Percentiles rank a stretch among this genome's conserved stretches.
phyloP scores from a whole-genome alignment of 805 yeast genomes.

The Saturnispora saitoi region DNA sequence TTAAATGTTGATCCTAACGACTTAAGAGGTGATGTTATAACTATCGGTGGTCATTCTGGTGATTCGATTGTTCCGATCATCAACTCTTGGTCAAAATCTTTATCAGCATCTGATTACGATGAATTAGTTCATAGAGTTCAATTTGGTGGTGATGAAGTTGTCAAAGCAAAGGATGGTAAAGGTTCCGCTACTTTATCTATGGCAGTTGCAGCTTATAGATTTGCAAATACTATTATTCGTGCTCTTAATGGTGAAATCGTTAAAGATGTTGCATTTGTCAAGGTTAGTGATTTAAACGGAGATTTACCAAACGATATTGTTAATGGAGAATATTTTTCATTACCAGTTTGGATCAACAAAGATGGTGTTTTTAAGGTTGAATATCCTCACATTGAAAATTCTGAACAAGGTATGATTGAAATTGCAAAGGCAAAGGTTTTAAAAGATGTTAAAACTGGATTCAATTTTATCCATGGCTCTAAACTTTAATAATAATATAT shows the following conservation, averaged over 20 bases:
- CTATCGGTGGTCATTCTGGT: conserved; percentile 97
- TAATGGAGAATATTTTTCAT: conserved; percentile 38
- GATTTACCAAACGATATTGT: conserved; percentile 33
- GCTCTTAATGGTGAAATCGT: conserved; percentile 38
- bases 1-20: conserved; percentile 65
- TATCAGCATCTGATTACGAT: conserved; percentile 56
- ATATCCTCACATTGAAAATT: conserved; percentile 21
- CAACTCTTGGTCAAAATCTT: conserved; percentile 66
- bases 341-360: conserved; percentile 35
- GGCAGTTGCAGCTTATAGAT: conserved; percentile 79
- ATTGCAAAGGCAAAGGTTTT: conserved; percentile 81
- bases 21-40: conserved; percentile 60
- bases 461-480: conserved; percentile 50
- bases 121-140: conserved; percentile 81
- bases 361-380: conserved; percentile 26
- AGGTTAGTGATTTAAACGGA: conserved; percentile 44
- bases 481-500: conserved; percentile 3
- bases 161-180: conserved; percentile 75
- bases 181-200: conserved; percentile 81
- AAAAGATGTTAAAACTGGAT: conserved; percentile 91
- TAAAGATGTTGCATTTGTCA: conserved; percentile 42
- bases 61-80: conserved; percentile 86
- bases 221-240: conserved; percentile 56
- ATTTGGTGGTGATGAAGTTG: conserved; percentile 88
- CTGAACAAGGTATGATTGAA: conserved; percentile 77